Conservation (phyloP, 176 grass and related monocot species). For the Triticum dicoccoides region DNA sequence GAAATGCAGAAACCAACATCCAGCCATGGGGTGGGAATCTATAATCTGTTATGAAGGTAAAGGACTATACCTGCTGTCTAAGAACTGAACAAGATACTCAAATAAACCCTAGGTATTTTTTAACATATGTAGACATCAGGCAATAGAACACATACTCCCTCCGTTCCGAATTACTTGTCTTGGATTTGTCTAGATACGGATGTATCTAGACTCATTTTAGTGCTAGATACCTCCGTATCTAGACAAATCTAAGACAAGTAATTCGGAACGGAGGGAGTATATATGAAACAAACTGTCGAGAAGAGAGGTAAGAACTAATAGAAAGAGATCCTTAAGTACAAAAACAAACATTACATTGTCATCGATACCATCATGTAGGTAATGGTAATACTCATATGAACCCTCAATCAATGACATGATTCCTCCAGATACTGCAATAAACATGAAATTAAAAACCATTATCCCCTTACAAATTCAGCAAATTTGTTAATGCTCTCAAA, state of each 20-base stretch:
- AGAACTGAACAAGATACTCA: not conserved
- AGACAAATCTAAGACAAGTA: too few relatives aligned
- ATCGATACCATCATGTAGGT: conserved; percentile 77
- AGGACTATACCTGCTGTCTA: not conserved
- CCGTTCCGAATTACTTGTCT: too few relatives aligned
- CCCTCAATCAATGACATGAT: conserved; percentile 76
- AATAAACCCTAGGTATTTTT: not conserved
- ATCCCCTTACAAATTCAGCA: not conserved
- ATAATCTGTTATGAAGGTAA: conserved; percentile 20
- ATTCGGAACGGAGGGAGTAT: not conserved
- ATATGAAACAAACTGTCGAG: not conserved
- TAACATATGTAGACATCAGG: not conserved
- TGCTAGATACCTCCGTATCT: too few relatives aligned
- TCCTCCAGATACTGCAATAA: conserved; percentile 84
- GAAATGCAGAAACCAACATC: not conserved
- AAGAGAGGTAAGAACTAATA: not conserved
- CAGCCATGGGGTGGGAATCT: not conserved
- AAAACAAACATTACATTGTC: conserved; percentile 73
- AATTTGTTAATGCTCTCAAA: not conserved
- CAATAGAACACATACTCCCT: not conserved
- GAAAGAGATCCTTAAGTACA: not conserved
- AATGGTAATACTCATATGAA: conserved; percentile 98
- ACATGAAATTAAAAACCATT: conserved; percentile 27
- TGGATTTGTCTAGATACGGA: too few relatives aligned
- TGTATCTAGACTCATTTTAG: too few relatives aligned